Conservation (phyloP, 192 early-diverging fungal species). For the Phycomyces blakesleeanus region DNA sequence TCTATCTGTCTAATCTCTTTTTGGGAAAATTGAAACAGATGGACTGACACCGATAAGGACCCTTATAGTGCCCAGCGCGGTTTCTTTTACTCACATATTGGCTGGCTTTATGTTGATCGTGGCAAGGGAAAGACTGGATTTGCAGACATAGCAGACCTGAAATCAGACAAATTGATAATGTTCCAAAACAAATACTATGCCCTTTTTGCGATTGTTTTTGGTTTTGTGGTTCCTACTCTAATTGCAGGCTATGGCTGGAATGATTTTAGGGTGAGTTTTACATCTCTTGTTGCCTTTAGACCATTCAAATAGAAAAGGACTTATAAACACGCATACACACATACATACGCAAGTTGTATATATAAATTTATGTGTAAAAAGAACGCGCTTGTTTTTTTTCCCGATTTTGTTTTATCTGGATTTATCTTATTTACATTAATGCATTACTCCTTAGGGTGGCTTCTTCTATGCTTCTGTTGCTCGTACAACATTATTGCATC, state of each 20-base stretch:
- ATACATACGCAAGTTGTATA: too few relatives aligned
- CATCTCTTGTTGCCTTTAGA: too few relatives aligned
- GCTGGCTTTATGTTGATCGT: constrained; percentile 84
- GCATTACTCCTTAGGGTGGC: constrained; percentile 46
- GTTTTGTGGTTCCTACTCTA: constrained; percentile 72
- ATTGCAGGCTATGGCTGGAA: constrained; percentile 81
- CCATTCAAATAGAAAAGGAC: too few relatives aligned
- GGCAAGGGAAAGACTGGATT: constrained; percentile 66
- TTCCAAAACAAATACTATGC: constrained; percentile 81
- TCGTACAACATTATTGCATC: constrained; percentile 77
- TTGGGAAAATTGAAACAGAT: too few relatives aligned
- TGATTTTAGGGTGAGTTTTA: constrained; percentile 54
- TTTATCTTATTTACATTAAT: too few relatives aligned
- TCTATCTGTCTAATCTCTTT: too few relatives aligned
- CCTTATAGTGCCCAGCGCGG: constrained; percentile 79
- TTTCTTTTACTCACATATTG: constrained; percentile 77
- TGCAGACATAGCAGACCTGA: constrained; percentile 77
- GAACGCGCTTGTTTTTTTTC: neutral
- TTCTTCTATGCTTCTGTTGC: constrained; percentile 71
- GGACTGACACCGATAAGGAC: constrained; percentile 78
- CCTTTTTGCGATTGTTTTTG: constrained; percentile 68
- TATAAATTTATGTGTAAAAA: too few relatives aligned
- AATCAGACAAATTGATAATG: constrained; percentile 64
- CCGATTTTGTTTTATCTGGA: too few relatives aligned
- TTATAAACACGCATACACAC: too few relatives aligned